A percentile compares a stretch with the other conserved stretches of the same genome.
phyloP scores from a whole-genome alignment of 192 early-diverging fungal genomes.

The Coemansia sp. region DNA sequence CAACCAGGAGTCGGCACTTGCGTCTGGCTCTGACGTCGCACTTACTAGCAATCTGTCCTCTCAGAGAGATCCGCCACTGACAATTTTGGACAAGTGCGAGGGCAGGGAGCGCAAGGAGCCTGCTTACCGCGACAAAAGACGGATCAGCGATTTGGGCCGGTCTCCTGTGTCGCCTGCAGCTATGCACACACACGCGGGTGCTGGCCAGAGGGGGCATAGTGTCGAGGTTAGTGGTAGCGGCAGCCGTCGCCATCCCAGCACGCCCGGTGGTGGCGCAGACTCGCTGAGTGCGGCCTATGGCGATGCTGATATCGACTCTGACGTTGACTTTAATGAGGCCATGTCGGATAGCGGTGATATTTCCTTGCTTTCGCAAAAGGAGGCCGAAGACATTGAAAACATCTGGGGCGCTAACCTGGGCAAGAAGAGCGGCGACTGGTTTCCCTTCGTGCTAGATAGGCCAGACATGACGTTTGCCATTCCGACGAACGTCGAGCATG shows the following conservation, averaged over 20 bases:
- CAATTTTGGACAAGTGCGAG: slow-evolving; percentile 27
- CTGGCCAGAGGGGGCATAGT: slow-evolving; percentile 21
- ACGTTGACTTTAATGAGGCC: slow-evolving; percentile 21
- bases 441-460: slow-evolving; percentile 43
- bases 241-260: neutral
- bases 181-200: neutral
- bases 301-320: slow-evolving; percentile 35
- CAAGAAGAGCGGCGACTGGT: slow-evolving; percentile 55
- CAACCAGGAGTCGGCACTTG: neutral
- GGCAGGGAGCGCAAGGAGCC: neutral
- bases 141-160: neutral
- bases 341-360: slow-evolving; percentile 27
- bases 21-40: slow-evolving; percentile 9
- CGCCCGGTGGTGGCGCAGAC: slow-evolving; percentile 17
- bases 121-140: neutral
- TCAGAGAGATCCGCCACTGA: slow-evolving; percentile 34
- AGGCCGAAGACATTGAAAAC: slow-evolving; percentile 47
- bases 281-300: slow-evolving; percentile 32
- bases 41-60: slow-evolving; percentile 41
- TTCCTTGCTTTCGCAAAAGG: slow-evolving; percentile 30
- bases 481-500: slow-evolving; percentile 53
- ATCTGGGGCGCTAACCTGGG: slow-evolving; percentile 53
- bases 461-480: slow-evolving; percentile 52
- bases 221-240: slow-evolving; percentile 17
- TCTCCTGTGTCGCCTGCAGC: neutral